Evolutionary conservation across 2,329 filamentous ascomycete genomes (phyloP).

Genomic region (Penicillium sp.): DNA sequence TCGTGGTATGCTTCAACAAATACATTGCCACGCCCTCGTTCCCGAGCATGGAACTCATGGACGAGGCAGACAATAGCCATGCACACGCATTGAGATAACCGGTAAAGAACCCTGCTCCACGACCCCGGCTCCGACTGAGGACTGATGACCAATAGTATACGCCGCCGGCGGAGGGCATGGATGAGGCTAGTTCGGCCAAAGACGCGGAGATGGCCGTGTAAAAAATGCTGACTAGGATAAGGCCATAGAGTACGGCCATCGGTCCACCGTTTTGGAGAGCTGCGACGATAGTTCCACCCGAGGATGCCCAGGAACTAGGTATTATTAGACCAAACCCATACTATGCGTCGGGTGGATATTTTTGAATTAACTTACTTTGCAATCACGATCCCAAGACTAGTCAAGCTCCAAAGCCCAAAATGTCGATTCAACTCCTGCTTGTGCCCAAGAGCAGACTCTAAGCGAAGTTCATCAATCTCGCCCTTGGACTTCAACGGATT

Average conservation of each 20-base stretch:
- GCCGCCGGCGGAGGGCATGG: slow-evolving; percentile 58
- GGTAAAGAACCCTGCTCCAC: slow-evolving; percentile 46
- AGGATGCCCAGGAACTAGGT: slow-evolving; percentile 62
- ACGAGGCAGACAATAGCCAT: slow-evolving; percentile 37
- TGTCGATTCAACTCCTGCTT: slow-evolving; percentile 62
- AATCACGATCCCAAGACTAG: slow-evolving; percentile 62
- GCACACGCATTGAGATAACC: slow-evolving; percentile 41
- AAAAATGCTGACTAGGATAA: slow-evolving; percentile 50
- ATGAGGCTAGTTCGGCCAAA: slow-evolving; percentile 60
- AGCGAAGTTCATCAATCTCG: slow-evolving; percentile 29
- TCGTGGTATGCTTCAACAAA: slow-evolving; percentile 26
- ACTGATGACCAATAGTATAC: slow-evolving; percentile 65
- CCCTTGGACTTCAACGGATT: slow-evolving; percentile 35
- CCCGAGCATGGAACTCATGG: slow-evolving; percentile 37
- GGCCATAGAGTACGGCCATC: slow-evolving; percentile 63
- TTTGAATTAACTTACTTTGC: slow-evolving; percentile 47
- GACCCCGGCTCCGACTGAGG: slow-evolving; percentile 53
- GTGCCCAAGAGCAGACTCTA: slow-evolving; percentile 51
- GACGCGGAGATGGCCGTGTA: slow-evolving; percentile 60
- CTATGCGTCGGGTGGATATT: too few relatives aligned
- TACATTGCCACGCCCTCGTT: slow-evolving; percentile 40
- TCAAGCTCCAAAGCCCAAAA: slow-evolving; percentile 60
- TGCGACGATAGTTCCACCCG: slow-evolving; percentile 61
- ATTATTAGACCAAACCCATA: neutral
- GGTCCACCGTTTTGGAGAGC: slow-evolving; percentile 64